Evolutionary conservation across 2,329 filamentous ascomycete species (phyloP), one percentile per base, ranked within the genome.

Genomic region (Nothophoma quercina): DNA sequence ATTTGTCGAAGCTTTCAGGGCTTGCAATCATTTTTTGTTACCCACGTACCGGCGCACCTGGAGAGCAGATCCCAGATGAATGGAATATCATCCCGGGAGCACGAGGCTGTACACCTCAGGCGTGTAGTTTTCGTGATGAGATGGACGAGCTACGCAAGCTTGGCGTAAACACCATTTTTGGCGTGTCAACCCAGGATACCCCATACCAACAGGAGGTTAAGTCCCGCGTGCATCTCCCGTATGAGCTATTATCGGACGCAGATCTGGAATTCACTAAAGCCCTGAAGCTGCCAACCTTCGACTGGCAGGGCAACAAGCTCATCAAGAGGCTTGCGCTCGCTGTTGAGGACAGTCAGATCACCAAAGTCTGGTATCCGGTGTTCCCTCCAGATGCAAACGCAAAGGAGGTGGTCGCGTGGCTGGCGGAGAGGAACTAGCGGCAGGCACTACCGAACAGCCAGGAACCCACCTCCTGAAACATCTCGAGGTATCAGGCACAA

Each of bases 61-160:
- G 70, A 51, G 75, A 79, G 54, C 70, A 60, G 1, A 70, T 78
- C n/a, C 69, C 75, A 34, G 68, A 74, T 22, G 63, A 68, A 10
- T 78, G 75, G 76, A 75, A 78, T 59, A 55, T 65, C 13, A 78
- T 78, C 45, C 75, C 75, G 4, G 76, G 77, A 22, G 77, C 77
- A 7, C 63, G 75, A 50, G 77, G 76, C 45, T 79, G 76, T 60
- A 59, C 77, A 12, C 74, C 75, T 5, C 75, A 78, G 65, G 75
- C 76, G 12, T 78, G 77, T 61, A 72, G 71, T 9, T 79, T 79
- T 66, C 72, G 74, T 19, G 75, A 78, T 41, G 56, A 60, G 30
- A 55, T 60, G 45, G 39, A 36, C 38, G 40, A 58, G 38, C 55
- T 60, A 40, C 56, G 53, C 39, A 51, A 51, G 40, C 51, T 58